phyloP scores from a whole-genome alignment of 2,329 filamentous ascomycete genomes.

The Laburnicola sp. region DNA sequence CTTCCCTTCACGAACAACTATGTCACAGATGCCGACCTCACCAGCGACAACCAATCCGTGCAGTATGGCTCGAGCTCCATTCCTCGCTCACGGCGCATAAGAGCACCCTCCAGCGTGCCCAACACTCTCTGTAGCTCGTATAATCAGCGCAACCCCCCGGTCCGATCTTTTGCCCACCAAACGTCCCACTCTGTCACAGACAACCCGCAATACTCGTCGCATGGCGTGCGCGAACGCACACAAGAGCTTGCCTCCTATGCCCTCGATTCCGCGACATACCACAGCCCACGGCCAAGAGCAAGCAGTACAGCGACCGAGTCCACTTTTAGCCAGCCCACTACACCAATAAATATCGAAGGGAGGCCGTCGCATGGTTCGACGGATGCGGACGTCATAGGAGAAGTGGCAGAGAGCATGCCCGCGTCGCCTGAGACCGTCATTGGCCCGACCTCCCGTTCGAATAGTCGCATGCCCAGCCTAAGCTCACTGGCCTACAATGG shows the following conservation, averaged over 20 bases:
- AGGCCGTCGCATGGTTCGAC: conserved; percentile 36
- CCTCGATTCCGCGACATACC: conserved; percentile 52
- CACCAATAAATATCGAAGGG: conserved; percentile 27
- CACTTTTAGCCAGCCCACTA: conserved; percentile 17
- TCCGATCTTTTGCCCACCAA: conserved; percentile 71
- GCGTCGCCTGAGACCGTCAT: conserved; percentile 52
- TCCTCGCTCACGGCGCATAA: conserved; percentile 32
- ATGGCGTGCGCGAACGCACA: conserved; percentile 81
- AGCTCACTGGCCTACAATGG: conserved; percentile 5
- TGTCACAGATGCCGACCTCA: conserved; percentile 35
- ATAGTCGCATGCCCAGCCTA: conserved; percentile 34
- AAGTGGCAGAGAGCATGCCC: conserved; percentile 59
- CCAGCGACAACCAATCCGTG: conserved; percentile 21
- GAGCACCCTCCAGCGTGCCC: conserved; percentile 29
- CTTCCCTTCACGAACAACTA: conserved; percentile 40
- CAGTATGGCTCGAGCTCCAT: conserved; percentile 29
- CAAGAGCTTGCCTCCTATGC: conserved; percentile 84
- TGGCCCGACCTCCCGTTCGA: conserved; percentile 17
- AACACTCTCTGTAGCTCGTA: conserved; percentile 34
- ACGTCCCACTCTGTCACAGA: conserved; percentile 66
- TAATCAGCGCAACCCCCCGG: conserved; percentile 59
- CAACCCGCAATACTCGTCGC: conserved; percentile 71
- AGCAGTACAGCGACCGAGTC: conserved; percentile 34
- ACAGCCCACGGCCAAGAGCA: conserved; percentile 26
- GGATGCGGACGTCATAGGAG: conserved; percentile 60